These are phyloP conservation scores for Artemisia tridentata DNA, from an alignment of 129 eudicot genomes.

Conservation along the genomic window DNA sequence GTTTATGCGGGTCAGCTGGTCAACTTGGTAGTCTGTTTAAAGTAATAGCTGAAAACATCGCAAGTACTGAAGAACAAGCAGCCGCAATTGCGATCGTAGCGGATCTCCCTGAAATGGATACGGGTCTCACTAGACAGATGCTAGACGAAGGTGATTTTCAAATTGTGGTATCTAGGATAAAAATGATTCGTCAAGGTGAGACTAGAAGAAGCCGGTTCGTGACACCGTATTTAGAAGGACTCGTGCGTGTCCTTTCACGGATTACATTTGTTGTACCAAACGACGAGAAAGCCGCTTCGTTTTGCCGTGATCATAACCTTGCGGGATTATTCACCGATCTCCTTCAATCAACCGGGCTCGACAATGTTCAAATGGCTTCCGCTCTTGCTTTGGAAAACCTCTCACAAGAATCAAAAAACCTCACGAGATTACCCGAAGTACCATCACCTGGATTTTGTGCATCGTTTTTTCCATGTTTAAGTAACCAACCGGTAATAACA, in stretches of 20 bases:
- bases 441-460: conserved; percentile 59
- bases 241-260: conserved; percentile 77
- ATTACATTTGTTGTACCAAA: conserved; percentile 64
- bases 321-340: conserved; percentile 64
- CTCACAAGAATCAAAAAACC: conserved; percentile 54
- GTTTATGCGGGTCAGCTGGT: conserved; percentile 68
- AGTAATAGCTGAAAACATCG: conserved; percentile 55
- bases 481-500: conserved; percentile 50
- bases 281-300: conserved; percentile 52
- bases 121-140: conserved; percentile 65
- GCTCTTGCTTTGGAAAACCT: conserved; percentile 78
- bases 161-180: conserved; percentile 48
- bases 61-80: conserved; percentile 88
- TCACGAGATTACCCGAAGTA: conserved; percentile 56
- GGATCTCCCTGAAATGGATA: conserved; percentile 73
- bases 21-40: conserved; percentile 68
- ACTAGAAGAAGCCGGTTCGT: conserved; percentile 75
- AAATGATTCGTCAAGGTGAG: conserved; percentile 75
- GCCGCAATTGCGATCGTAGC: conserved; percentile 81
- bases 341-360: conserved; percentile 72
- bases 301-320: conserved; percentile 64
- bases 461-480: conserved; percentile 60
- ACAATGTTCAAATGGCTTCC: conserved; percentile 76
- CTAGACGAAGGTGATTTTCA: conserved; percentile 62
- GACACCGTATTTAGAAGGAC: conserved; percentile 86